A percentile compares a stretch with the other conserved stretches of the same genome.
Evolutionary conservation across 2,329 filamentous ascomycete species (phyloP).

Genomic region (Mycosphaerella arachidis): DNA sequence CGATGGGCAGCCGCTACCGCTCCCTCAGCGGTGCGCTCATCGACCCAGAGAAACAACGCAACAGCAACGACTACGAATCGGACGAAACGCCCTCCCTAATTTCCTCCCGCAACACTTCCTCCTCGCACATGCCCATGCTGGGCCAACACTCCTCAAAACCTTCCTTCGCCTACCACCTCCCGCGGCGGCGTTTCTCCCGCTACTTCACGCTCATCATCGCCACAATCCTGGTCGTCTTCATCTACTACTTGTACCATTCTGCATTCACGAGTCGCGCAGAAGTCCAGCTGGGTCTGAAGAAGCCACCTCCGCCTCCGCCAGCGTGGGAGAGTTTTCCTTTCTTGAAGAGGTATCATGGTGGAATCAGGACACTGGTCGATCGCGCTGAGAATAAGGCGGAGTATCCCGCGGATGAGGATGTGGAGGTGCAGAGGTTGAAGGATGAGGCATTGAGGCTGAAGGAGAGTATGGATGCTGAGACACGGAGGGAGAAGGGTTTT

Average conservation of each 20-base stretch:
- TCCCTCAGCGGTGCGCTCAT: slow-evolving; percentile 31
- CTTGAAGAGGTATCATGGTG: slow-evolving; percentile 83
- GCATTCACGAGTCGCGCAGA: slow-evolving; percentile 44
- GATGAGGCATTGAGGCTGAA: slow-evolving; percentile 33
- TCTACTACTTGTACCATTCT: slow-evolving; percentile 63
- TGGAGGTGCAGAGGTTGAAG: slow-evolving; percentile 44
- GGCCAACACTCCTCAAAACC: slow-evolving; percentile 22
- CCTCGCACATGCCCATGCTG: slow-evolving; percentile 30
- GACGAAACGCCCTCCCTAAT: slow-evolving; percentile 31
- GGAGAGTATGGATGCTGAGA: slow-evolving; percentile 35
- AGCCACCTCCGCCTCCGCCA: slow-evolving; percentile 60
- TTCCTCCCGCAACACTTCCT: slow-evolving; percentile 22
- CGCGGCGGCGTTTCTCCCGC: slow-evolving; percentile 62
- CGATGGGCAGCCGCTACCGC: slow-evolving; percentile 27
- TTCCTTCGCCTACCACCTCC: slow-evolving; percentile 33
- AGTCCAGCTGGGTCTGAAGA: slow-evolving; percentile 47
- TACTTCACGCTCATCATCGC: slow-evolving; percentile 72
- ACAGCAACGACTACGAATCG: slow-evolving; percentile 32
- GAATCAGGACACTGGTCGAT: slow-evolving; percentile 67
- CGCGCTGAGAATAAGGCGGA: slow-evolving; percentile 67
- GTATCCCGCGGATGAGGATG: slow-evolving; percentile 67
- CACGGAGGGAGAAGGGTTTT: slow-evolving; percentile 31
- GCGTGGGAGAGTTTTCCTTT: slow-evolving; percentile 86
- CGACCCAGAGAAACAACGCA: slow-evolving; percentile 39
- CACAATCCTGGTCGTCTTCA: slow-evolving; percentile 67